phyloP scores from a whole-genome alignment of 1,139 yeast species.

The Entelexis sorbosivorans region DNA sequence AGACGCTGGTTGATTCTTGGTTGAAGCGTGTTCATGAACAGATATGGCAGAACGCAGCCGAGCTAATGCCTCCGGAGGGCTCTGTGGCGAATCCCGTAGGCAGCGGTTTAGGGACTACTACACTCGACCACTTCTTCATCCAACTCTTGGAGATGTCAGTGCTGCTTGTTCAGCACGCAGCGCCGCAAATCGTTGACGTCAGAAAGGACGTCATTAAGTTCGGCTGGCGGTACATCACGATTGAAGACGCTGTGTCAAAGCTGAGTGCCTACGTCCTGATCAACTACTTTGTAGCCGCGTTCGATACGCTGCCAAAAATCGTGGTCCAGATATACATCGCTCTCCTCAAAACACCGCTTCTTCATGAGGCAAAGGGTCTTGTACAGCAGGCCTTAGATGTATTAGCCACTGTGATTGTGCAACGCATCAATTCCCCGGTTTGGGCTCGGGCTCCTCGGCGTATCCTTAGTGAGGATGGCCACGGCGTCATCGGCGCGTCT shows the following conservation, averaged over 20 bases:
- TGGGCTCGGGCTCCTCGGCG: conserved; percentile 97
- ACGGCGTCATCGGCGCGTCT: conserved; percentile 68
- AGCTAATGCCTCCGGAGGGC: conserved; percentile 17
- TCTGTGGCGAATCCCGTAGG: conserved; percentile 14
- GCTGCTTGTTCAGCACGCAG: conserved; percentile 57
- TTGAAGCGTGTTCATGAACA: conserved; percentile 47
- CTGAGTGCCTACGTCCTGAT: conserved; percentile 90
- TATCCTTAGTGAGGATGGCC: conserved; percentile 82
- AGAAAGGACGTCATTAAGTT: conserved; percentile 84
- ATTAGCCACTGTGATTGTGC: conserved; percentile 78
- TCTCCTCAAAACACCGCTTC: conserved; percentile 73
- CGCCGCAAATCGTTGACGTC: conserved; percentile 48
- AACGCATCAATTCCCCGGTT: conserved; percentile 50
- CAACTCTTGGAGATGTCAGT: conserved; percentile 78
- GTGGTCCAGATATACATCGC: conserved; percentile 92
- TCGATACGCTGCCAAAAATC: conserved; percentile 79
- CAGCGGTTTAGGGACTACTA: conserved; percentile 17
- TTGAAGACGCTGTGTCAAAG: conserved; percentile 82
- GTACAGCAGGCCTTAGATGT: conserved; percentile 82
- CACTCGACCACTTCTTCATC: conserved; percentile 62
- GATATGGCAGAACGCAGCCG: conserved; percentile 53
- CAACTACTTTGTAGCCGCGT: conserved; percentile 73
- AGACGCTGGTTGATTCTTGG: conserved; percentile 46
- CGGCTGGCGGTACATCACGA: conserved; percentile 84
- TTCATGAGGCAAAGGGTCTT: conserved; percentile 69